Conservation (phyloP, 768 basidiomycete species). For the Boletus vinaceobasis region DNA sequence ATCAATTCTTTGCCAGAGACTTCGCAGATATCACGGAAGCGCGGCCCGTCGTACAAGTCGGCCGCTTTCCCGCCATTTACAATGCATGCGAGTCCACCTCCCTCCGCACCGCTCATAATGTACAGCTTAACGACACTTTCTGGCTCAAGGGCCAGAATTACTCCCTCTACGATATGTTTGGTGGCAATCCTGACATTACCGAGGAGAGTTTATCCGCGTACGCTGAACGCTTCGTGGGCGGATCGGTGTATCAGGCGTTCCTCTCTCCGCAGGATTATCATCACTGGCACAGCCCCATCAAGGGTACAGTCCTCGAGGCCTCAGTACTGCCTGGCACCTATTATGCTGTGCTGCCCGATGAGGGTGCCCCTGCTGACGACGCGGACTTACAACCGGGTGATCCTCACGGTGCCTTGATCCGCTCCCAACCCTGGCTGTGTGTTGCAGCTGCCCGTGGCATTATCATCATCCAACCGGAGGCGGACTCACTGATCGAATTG, state of each 20-base stretch:
- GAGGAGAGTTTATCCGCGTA: background rate
- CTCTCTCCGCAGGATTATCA: background rate
- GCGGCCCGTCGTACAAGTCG: background rate
- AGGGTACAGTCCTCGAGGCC: background rate
- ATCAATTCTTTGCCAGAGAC: constrained; percentile 51
- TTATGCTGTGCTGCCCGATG: constrained; percentile 15
- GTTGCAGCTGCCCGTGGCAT: constrained; percentile 47
- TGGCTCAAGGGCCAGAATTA: constrained; percentile 62
- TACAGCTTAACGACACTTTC: constrained; percentile 44
- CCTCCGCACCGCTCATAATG: constrained; percentile 33
- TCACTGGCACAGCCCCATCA: background rate
- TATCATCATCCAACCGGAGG: constrained; percentile 48
- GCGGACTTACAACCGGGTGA: constrained; percentile 1
- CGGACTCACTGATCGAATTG: constrained; percentile 45
- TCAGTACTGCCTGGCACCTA: constrained; percentile 4
- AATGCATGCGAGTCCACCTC: constrained; percentile 54
- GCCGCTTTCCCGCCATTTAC: constrained; percentile 30
- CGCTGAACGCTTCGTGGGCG: constrained; percentile 43
- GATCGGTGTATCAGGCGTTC: constrained; percentile 54
- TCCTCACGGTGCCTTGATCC: constrained; percentile 19
- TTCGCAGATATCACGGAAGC: constrained; percentile 17
- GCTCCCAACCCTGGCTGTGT: constrained; percentile 42
- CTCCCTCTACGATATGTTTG: constrained; percentile 54
- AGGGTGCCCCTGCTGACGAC: background rate
- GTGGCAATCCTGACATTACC: constrained; percentile 1